Evolutionary conservation across 1,284 basidiomycete genomes (phyloP).

Genomic region (Pseudozyma tsukubaensis): DNA sequence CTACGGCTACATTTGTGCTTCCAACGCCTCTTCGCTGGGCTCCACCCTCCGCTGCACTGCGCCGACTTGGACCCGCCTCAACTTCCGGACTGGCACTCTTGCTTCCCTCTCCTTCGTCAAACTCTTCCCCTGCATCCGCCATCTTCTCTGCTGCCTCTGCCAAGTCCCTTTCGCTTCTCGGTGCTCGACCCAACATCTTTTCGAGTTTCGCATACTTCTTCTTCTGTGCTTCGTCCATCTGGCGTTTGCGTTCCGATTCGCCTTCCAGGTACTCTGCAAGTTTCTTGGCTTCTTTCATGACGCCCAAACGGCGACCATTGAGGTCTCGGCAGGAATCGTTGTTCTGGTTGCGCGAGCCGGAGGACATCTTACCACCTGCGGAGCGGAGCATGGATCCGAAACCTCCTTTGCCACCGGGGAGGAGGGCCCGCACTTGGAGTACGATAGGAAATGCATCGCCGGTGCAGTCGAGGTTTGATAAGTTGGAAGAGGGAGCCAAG

Average conservation of each 20-base stretch:
- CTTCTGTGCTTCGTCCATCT: slow-evolving; percentile 74
- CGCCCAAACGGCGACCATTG: slow-evolving; percentile 87
- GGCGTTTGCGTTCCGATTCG: slow-evolving; percentile 83
- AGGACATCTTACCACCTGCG: slow-evolving; percentile 94
- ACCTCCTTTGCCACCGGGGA: slow-evolving; percentile 92
- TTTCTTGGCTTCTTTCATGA: slow-evolving; percentile 95
- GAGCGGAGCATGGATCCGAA: slow-evolving; percentile 96
- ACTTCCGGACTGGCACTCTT: slow-evolving; percentile 35
- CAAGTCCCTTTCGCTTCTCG: slow-evolving; percentile 64
- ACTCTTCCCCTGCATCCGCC: slow-evolving; percentile 59
- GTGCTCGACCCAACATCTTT: slow-evolving; percentile 59
- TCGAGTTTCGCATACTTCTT: slow-evolving; percentile 87
- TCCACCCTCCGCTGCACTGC: neutral
- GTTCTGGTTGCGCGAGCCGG: slow-evolving; percentile 74
- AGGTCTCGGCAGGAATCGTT: slow-evolving; percentile 95
- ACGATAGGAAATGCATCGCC: slow-evolving; percentile 23
- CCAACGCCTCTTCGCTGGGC: slow-evolving; percentile 4
- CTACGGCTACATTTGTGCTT: slow-evolving; percentile 56
- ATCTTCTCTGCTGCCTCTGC: slow-evolving; percentile 65
- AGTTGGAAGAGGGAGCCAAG: slow-evolving; percentile 1
- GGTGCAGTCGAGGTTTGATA: slow-evolving; percentile 5
- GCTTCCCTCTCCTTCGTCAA: slow-evolving; percentile 28
- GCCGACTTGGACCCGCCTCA: slow-evolving; percentile 12
- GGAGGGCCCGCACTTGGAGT: slow-evolving; percentile 46
- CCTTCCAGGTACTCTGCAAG: slow-evolving; percentile 88